phyloP scores from a whole-genome alignment of 2,329 filamentous ascomycete genomes.

The Ophiostoma sp. region DNA sequence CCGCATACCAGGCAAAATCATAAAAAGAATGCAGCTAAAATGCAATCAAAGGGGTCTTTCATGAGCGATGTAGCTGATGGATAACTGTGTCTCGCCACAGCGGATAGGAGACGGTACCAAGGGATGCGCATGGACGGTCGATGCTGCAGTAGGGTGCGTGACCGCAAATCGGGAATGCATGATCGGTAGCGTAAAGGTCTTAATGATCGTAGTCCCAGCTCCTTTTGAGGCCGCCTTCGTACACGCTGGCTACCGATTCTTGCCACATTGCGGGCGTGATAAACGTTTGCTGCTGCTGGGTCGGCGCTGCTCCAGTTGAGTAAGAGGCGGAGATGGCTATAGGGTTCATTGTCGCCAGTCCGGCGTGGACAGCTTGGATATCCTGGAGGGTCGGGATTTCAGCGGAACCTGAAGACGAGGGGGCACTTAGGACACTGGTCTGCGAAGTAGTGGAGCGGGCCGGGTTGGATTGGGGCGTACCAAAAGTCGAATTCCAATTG shows the following conservation, averaged over 20 bases:
- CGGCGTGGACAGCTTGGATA: slow-evolving; percentile 44
- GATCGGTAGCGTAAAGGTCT: background rate
- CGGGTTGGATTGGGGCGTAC: slow-evolving; percentile 55
- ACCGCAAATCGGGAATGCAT: background rate
- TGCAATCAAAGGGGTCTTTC: slow-evolving; percentile 5
- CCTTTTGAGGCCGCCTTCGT: slow-evolving; percentile 59
- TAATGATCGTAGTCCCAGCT: slow-evolving; percentile 51
- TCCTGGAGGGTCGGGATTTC: slow-evolving; percentile 52
- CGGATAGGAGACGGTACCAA: background rate
- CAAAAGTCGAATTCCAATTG: slow-evolving; percentile 94
- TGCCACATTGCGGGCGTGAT: slow-evolving; percentile 70
- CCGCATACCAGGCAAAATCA: slow-evolving; percentile 17
- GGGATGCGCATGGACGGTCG: too few relatives aligned
- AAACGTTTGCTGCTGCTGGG: slow-evolving; percentile 42
- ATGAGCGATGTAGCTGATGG: background rate
- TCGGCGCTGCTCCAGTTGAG: slow-evolving; percentile 42
- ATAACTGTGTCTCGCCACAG: background rate
- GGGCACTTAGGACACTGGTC: slow-evolving; percentile 48
- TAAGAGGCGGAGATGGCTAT: slow-evolving; percentile 46
- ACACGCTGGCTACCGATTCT: slow-evolving; percentile 63
- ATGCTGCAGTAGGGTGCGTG: too few relatives aligned
- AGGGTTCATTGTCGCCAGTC: slow-evolving; percentile 43
- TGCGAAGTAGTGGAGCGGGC: slow-evolving; percentile 41
- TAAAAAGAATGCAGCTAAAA: slow-evolving; percentile 1
- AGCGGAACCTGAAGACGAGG: slow-evolving; percentile 48